Evolutionary conservation across 2,329 filamentous ascomycete genomes (phyloP), one percentile per base, ranked within the genome.

Genomic region (Fusarium agapanthi): DNA sequence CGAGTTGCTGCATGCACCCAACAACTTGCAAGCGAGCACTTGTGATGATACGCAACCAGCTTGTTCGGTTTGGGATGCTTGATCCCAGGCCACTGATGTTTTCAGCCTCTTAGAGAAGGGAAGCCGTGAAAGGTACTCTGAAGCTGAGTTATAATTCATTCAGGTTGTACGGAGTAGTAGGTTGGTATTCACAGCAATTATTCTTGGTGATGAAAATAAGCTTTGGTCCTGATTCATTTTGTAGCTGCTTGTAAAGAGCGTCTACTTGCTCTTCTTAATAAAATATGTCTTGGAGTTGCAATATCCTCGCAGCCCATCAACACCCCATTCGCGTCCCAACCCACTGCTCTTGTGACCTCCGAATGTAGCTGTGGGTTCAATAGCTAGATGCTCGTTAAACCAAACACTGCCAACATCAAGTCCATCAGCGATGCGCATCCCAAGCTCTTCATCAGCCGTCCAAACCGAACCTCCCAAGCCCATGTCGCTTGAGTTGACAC

Each of bases 281-380:
- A 60, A 60, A 34, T 41, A 53, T 11, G 57, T 60, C n/a, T 53
- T 51, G 3, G 65, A 55, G 38, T 65, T 68, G 32, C 65, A 68
- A 44, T 68, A 68, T 10, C 61, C 55, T 38, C 61, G 55, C 34
- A 68, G 20, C 5, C 65, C 65, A 56, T 55, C 55, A 10, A 60
- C n/a, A 12, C 67, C 67, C 63, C 63, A 67, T 22, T 69, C 58
- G 7, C 40, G 26, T 1, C 67, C 67, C 12, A 69, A 55, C 8
- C 67, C 67, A 34, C 63, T 69, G 41, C 60, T 45, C 20, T 69
- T 69, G n/a, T 69, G 67, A n/a, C 67, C 67, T 10, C 63, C 63
- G 15, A 69, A 69, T 4, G 58, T 38, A 24, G 54, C 63, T 4
- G 35, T 63, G 15, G 67, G 63, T 8, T 59, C 53, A 7, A 67